These are phyloP conservation scores for Neurospora pannonica DNA, from an alignment of 495 filamentous ascomycete species.

Conservation along the genomic window DNA sequence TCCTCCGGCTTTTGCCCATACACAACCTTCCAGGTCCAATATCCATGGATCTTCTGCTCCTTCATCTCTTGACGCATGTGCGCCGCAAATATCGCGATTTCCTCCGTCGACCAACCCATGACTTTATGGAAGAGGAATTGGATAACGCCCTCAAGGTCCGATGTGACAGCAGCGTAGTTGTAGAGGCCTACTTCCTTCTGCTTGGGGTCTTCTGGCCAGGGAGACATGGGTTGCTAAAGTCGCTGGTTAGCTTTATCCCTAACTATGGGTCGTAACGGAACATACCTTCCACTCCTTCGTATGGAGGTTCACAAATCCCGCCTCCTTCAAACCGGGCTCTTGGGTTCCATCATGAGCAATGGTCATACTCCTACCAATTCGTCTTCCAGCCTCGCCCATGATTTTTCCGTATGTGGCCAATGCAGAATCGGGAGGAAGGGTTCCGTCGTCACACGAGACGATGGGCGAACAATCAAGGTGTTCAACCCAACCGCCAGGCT, in stretches of 20 bases:
- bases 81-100: neutral
- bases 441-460: slow-evolving; percentile 23
- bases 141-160: neutral
- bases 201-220: neutral
- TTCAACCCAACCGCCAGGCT: slow-evolving; percentile 34
- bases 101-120: neutral
- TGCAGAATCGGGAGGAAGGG: neutral
- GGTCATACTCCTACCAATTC: neutral
- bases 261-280: neutral
- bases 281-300: neutral
- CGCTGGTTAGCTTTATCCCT: neutral
- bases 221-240: neutral
- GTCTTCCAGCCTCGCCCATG: neutral
- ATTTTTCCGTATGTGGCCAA: neutral
- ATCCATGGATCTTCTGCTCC: neutral
- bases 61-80: neutral
- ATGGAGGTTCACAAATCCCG: neutral
- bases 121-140: neutral
- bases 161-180: neutral
- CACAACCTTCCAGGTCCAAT: neutral
- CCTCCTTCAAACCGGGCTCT: neutral
- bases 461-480: slow-evolving; percentile 14
- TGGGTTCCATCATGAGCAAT: neutral
- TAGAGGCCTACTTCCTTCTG: neutral
- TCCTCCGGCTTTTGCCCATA: neutral